Evolutionary conservation across 2,329 filamentous ascomycete genomes (phyloP), one percentile per base, ranked within the genome.

Genomic region (Paraconiothyrium brasiliense): DNA sequence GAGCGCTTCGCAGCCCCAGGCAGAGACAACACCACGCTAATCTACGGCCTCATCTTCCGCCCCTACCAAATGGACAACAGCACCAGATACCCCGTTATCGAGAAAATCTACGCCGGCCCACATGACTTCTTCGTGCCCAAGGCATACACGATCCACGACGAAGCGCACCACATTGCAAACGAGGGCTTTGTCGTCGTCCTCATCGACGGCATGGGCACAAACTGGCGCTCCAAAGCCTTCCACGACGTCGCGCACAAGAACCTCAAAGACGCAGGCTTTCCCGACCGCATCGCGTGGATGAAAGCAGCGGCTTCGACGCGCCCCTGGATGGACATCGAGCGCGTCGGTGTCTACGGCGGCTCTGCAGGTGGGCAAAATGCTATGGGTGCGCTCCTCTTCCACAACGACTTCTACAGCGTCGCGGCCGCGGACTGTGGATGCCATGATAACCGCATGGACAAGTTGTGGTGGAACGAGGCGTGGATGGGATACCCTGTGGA

Each of bases 401-500:
- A 74, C 37, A 67, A 67, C 50, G 69, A 72, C 43, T 73, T 74
- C 52, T 74, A 74, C 65, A 72, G 67, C 43, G 71, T 63, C 47
- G 71, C 65, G 10, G 66, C 61, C 16, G 70, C 71, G 48, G 68
- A 72, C 54, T 69, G 67, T 32, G 71, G 71, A 63, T 73, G 71
- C 48, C 71, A 74, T 47, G 71, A 74, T 41, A 72, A 73, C 27
- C 67, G 71, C 37, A 74, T 74, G 70, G 71, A 74, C 52, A 74
- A 73, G 58, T 22, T 72, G 14, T 70, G 67, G 70, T 73, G 71
- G 71, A 72, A 72, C 46, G 71, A 74, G 58, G 62, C 62, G 56
- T 74, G 65, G 67, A 72, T 74, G 70, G 71, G 71, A n/a, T 72
- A 64, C 32, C 71, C 68, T 14, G 65, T 72, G 22, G 70, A 73